A percentile compares a stretch with the other conserved stretches of the same genome.
Evolutionary conservation across 495 filamentous ascomycete genomes (phyloP).

Genomic region (Penicillium lividum): DNA sequence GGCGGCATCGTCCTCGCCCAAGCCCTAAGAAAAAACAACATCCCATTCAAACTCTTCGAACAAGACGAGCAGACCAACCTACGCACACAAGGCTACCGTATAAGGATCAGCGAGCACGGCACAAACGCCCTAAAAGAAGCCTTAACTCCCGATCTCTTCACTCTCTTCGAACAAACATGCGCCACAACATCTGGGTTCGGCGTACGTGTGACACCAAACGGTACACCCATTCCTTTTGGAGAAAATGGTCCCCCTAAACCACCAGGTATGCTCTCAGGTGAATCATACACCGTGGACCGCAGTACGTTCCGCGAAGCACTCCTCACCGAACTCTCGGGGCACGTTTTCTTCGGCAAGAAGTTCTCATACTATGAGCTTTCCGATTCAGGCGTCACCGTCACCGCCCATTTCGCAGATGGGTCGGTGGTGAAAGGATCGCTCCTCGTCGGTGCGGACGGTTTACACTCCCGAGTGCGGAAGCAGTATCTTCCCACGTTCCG

Average conservation of each 20-base stretch:
- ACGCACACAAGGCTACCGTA: conserved; percentile 45
- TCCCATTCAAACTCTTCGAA: conserved; percentile 56
- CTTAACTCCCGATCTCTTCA: conserved; percentile 44
- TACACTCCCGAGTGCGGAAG: conserved; percentile 38
- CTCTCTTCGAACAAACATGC: conserved; percentile 54
- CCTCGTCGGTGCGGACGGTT: conserved; percentile 50
- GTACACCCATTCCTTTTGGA: conserved; percentile 4
- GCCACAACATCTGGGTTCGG: conserved; percentile 41
- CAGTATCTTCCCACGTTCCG: conserved; percentile 44
- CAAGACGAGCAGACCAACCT: conserved; percentile 36
- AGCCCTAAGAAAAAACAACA: conserved; percentile 49
- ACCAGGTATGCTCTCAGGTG: background rate
- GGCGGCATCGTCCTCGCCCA: conserved; percentile 57
- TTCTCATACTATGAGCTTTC: conserved; percentile 35
- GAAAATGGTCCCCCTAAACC: conserved; percentile 16
- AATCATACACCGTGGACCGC: conserved; percentile 31
- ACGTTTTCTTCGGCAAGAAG: conserved; percentile 44
- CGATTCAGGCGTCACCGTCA: conserved; percentile 28
- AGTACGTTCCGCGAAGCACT: conserved; percentile 31
- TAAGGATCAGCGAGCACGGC: conserved; percentile 52
- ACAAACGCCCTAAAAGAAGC: conserved; percentile 53
- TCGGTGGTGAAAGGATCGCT: conserved; percentile 34
- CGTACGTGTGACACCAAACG: conserved; percentile 16
- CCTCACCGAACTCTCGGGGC: conserved; percentile 32
- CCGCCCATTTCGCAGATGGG: conserved; percentile 41